Percentiles rank a stretch among this genome's conserved stretches.
phyloP scores from a whole-genome alignment of 2,329 filamentous ascomycete species.

The Venturia asperata region DNA sequence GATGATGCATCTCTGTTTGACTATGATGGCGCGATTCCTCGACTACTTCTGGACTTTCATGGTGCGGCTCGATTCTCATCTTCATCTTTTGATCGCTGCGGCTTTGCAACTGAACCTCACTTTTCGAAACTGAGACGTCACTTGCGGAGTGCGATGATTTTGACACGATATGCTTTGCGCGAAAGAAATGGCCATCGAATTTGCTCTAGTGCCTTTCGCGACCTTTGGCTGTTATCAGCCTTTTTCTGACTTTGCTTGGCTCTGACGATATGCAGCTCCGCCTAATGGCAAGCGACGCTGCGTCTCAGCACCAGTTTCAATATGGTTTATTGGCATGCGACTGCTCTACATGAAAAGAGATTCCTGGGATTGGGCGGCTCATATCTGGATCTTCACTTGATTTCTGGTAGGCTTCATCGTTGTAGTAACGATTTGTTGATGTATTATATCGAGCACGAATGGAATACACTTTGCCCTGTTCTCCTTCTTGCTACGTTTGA shows the following conservation, averaged over 20 bases:
- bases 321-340: background rate
- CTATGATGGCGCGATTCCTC: constrained; percentile 8
- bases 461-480: background rate
- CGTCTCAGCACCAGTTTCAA: background rate
- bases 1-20: constrained; percentile 9
- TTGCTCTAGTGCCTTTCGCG: background rate
- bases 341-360: background rate
- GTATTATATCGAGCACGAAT: background rate
- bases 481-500: background rate
- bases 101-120: background rate
- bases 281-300: background rate
- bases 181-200: background rate
- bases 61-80: constrained; percentile 3
- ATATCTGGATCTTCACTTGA: constrained; percentile 1
- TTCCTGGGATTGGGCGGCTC: background rate
- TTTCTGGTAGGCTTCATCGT: background rate
- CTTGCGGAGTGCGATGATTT: background rate
- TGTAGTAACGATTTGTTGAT: background rate
- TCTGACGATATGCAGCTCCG: background rate
- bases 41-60: background rate
- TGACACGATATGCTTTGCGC: background rate
- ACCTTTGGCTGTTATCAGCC: background rate
- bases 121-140: background rate
- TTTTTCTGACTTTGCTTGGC: background rate
- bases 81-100: background rate